Base-by-base conservation (phyloP, 495 filamentous ascomycete species). In the Lasiosphaeris hirsuta region DNA sequence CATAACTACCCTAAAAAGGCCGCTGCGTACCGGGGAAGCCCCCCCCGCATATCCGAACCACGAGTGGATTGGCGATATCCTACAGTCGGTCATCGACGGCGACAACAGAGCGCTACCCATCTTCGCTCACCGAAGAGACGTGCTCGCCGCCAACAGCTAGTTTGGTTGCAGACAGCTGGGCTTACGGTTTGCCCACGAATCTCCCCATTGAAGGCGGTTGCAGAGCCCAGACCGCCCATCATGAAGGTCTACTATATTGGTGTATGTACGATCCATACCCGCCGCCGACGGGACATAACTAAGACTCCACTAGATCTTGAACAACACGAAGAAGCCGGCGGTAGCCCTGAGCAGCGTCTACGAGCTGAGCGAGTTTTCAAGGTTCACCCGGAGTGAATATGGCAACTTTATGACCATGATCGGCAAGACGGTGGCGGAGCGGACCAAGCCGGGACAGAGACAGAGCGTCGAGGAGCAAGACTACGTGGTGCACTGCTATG, bases 401-500 rank as follows among this genome's bases (percentile, higher is more conserved):
- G 73, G 69, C 58, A 85, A 89, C 66, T 87, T 90, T 72, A 84
- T 89, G 81, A 81, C 80, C 42, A 69, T 88, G 70, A 86, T 87
- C 71, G 76, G 79, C 69, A 84, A 83, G 66, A 87, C 82, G 41
- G 77, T 86, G 30, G 93, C 94, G 40, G 90, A 96, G 71, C 81
- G 89, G 49, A 96, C 90, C 15, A 79, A 75, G 56, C 86, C 90
- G n/a, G 92, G 90, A 36, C 87, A 93, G 71, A 84, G 94, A 63
- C 91, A 96, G 72, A 90, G 92, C 63, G 85, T 97, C 47, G 87
- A 96, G 70, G 90, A 97, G 72, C 88, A 92, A 82, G 84, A 85
- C 60, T 88, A 88, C 76, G 87, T 85, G 50, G 92, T 98, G 75
- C 93, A 98, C 75, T 89, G 86, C 64, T 97, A 96, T 73, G 88